These are phyloP conservation scores for Evernia prunastri DNA, from an alignment of 495 filamentous ascomycete species.

Conservation along the genomic window DNA sequence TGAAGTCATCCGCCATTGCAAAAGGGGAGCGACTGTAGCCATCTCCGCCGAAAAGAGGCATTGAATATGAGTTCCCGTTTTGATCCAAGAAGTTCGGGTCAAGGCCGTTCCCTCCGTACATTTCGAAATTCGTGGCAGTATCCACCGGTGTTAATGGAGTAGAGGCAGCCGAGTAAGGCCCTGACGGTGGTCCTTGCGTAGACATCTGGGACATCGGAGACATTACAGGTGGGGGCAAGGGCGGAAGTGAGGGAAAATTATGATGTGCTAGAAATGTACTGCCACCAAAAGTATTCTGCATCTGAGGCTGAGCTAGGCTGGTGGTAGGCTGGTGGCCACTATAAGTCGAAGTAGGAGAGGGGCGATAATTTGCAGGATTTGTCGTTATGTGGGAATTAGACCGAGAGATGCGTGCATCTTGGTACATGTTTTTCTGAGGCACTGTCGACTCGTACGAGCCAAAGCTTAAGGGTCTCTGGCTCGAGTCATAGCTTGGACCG, in stretches of 20 bases:
- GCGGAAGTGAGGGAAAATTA: constrained; percentile 22
- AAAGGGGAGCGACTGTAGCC: constrained; percentile 78
- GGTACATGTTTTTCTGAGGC: constrained; percentile 17
- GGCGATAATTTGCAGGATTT: constrained; percentile 30
- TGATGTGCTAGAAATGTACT: constrained; percentile 21
- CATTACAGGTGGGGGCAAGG: constrained; percentile 24
- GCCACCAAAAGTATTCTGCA: constrained; percentile 14
- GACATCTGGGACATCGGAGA: constrained; percentile 22
- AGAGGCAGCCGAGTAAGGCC: constrained; percentile 11
- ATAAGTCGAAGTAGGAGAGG: constrained; percentile 23
- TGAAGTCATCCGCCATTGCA: constrained; percentile 85
- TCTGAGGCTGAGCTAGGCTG: constrained; percentile 16
- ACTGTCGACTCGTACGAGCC: constrained; percentile 14
- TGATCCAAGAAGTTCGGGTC: constrained; percentile 46
- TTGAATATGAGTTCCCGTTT: constrained; percentile 58
- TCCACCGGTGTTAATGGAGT: constrained; percentile 20
- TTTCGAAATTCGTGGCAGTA: constrained; percentile 17
- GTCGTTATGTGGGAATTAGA: constrained; percentile 33
- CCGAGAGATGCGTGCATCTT: constrained; percentile 19
- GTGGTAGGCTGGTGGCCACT: constrained; percentile 16
- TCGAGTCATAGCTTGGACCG: constrained; percentile 13
- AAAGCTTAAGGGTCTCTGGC: constrained; percentile 16
- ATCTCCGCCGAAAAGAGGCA: constrained; percentile 80
- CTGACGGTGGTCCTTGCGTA: constrained; percentile 12
- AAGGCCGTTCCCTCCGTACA: constrained; percentile 14